Evolutionary conservation across 2,329 filamentous ascomycete genomes (phyloP), one percentile per base, ranked within the genome.

Genomic region (Nemania abortiva): DNA sequence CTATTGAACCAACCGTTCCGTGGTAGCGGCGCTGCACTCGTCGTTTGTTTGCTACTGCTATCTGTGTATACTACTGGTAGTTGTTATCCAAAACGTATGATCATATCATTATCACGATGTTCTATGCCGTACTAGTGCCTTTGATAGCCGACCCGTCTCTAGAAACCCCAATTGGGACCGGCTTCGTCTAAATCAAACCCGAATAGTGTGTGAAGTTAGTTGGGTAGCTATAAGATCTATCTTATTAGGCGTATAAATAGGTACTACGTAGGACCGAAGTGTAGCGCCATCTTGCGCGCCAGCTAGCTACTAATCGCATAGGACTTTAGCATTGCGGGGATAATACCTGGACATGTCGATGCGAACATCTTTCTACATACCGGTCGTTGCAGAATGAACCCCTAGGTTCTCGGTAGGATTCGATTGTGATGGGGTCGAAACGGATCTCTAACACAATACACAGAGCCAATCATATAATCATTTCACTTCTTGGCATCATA

Each of bases 401-500:
- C 37, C 55, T 47, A 27, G 15, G 22, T 34, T 22, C 15, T 9
- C 31, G 10, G 39, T 49, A 15, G 37, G 52, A 63, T 49, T 49
- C 29, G 18, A 27, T 34, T 4, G 31, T 34, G 31, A 52, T 29
- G 22, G 42, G 31, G 39, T 58, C 56, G 55, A 68, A 68, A 68
- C 66, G 60, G 52, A 69, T 65, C 57, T 62, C 45, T 39, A 27
- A 65, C 66, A 62, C 22, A 5, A 53, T 59, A 15, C 20, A 6
- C 18, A 53, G 20, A 49, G 13, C 62, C 62, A 58, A 62, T 64
- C 22, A 52, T 11, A 52, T 11, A 45, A 52, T 22, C 37, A 42
- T 54, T 42, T 55, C 2, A 31, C 49, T 34, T 55, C 66, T 68
- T 68, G 66, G 66, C 66, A 54, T 52, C 29, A 34, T 37, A 42